Evolutionary conservation across 371 early-diverging fungal species (phyloP), one percentile per base, ranked within the genome.

Genomic region (Actinomucor elegans): DNA sequence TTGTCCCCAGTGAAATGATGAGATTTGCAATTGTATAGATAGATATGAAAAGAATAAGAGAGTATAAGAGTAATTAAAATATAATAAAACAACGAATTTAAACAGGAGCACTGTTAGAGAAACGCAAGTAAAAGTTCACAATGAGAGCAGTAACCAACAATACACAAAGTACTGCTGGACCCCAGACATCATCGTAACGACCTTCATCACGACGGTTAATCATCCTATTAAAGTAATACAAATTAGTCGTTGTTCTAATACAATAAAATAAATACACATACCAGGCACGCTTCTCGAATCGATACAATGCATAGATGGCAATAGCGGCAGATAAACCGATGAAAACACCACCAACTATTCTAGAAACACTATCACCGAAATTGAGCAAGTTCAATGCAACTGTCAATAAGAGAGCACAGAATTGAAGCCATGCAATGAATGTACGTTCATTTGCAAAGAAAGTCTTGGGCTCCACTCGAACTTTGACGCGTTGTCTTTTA

Each of bases 381-480:
- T 90, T 92, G n/a, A 91, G 52, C 49, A 93, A 67, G 35, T 87
- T 91, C 49, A 92, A 68, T 9, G 87, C 87, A n/a, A 92, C 79
- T 4, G 84, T 87, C n/a, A 90, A 79, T 24, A 91, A 51, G 27
- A 87, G 61, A 23, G 87, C 85, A 61, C 88, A 84, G 41, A 88
- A 80, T 51, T 91, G 90, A 34, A 94, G 80, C 97, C 97, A 95
- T 26, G 84, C 83, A 53, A 96, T 81, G 61, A 92, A 95, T 1
- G 99, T 99, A 53, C 99, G 86, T 74, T 99, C 99, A 69, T 99
- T 99, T 35, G 99, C 99, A 83, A 99, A 99, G 75, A 92, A 99
- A 18, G 96, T 97, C 75, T 99, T 99, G 43, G 99, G 99, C 57
- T 99, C 99, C 0, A 98, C 89, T 23, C 96, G 84, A 29, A 94